A percentile compares a stretch with the other conserved stretches of the same genome.
Conservation (phyloP, 169 alveolate species). For the Amoebophrya sp. region DNA sequence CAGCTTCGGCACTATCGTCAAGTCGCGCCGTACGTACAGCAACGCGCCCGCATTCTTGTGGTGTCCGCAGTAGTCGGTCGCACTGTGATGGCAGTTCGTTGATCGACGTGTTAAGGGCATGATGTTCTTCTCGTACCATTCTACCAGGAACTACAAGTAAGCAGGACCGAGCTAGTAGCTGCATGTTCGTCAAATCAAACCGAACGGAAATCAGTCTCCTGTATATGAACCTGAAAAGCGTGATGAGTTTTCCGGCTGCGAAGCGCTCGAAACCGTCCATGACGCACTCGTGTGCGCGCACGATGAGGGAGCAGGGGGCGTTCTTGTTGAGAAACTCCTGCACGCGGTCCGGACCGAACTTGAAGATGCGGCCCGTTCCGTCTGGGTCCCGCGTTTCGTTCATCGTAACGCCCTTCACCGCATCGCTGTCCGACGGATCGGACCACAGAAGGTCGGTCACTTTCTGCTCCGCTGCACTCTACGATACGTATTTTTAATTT, state of each 20-base stretch:
- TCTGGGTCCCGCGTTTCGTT: slow-evolving; percentile 97
- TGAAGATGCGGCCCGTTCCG: slow-evolving; percentile 96
- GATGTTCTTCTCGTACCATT: too few relatives aligned
- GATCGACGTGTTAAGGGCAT: too few relatives aligned
- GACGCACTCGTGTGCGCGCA: slow-evolving; percentile 99
- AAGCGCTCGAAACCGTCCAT: slow-evolving; percentile 99
- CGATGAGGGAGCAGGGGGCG: slow-evolving; percentile 54
- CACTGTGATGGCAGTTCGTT: too few relatives aligned
- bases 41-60: slow-evolving; percentile 98
- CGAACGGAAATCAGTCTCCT: too few relatives aligned
- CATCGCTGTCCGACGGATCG: slow-evolving; percentile 78
- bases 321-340: slow-evolving; percentile 66
- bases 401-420: slow-evolving; percentile 89
- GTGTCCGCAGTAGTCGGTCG: slow-evolving; percentile 96
- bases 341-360: slow-evolving; percentile 91
- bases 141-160: too few relatives aligned
- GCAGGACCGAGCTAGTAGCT: too few relatives aligned
- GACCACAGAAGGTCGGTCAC: slow-evolving; percentile 74
- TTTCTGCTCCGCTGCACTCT: too few relatives aligned
- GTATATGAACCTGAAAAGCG: slow-evolving; percentile 63
- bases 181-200: too few relatives aligned
- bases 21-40: slow-evolving; percentile 79
- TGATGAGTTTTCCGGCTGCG: slow-evolving; percentile 97
- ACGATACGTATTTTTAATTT: too few relatives aligned
- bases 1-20: slow-evolving; percentile 89